These are phyloP conservation scores for Bombardia bombarda DNA, from an alignment of 495 filamentous ascomycete species.

Conservation along the genomic window DNA sequence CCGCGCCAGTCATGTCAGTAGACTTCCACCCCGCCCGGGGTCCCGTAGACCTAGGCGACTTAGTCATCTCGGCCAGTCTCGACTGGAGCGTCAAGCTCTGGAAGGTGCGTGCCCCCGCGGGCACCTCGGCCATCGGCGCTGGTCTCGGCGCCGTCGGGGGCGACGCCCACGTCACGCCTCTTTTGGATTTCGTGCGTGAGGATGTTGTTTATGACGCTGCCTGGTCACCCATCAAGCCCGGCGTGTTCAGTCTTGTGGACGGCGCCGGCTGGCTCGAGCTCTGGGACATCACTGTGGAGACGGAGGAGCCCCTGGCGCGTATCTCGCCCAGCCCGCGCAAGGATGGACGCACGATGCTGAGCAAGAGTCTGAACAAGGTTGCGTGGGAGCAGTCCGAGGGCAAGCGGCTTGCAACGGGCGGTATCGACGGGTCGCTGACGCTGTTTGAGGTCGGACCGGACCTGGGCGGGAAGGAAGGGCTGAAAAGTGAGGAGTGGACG, in stretches of 20 bases:
- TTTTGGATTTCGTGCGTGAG: slow-evolving; percentile 85
- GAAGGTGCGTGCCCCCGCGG: slow-evolving; percentile 77
- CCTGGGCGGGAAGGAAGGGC: slow-evolving; percentile 68
- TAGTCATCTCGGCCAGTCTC: slow-evolving; percentile 75
- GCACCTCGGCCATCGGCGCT: slow-evolving; percentile 40
- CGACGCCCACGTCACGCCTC: slow-evolving; percentile 52
- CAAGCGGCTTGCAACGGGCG: slow-evolving; percentile 75
- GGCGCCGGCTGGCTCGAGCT: slow-evolving; percentile 89
- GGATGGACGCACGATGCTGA: slow-evolving; percentile 51
- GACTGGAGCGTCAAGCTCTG: slow-evolving; percentile 98
- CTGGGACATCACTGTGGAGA: slow-evolving; percentile 90
- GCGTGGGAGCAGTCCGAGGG: slow-evolving; percentile 91
- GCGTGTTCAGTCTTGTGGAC: slow-evolving; percentile 89
- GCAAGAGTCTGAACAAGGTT: slow-evolving; percentile 81
- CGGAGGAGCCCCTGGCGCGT: slow-evolving; percentile 78
- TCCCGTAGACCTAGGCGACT: slow-evolving; percentile 87
- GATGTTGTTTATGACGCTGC: slow-evolving; percentile 92
- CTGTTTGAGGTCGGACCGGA: slow-evolving; percentile 91
- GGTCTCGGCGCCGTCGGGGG: slow-evolving; percentile 32
- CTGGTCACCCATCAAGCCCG: slow-evolving; percentile 87
- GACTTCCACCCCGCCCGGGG: slow-evolving; percentile 90
- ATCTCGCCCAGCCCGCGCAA: slow-evolving; percentile 58
- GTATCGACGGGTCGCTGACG: slow-evolving; percentile 79
- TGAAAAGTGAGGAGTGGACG: slow-evolving; percentile 82
- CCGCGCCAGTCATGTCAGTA: slow-evolving; percentile 90